Conservation (phyloP, 352 stramenopile genomes). For the Phytophthora chlamydospora region DNA sequence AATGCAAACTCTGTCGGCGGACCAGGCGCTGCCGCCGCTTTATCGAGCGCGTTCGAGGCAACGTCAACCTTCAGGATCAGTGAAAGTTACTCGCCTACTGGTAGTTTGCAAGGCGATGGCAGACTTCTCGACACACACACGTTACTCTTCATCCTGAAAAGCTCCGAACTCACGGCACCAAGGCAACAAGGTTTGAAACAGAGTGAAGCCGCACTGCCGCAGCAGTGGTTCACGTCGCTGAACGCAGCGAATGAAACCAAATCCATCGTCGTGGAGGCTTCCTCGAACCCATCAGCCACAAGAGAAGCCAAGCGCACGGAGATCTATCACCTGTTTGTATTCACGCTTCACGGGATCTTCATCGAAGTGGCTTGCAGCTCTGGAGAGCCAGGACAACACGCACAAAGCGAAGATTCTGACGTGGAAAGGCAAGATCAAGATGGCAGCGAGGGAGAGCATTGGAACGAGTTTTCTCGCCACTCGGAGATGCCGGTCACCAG, state of each 20-base stretch:
- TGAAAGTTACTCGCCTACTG: slow-evolving; percentile 11
- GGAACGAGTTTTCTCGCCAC: background rate
- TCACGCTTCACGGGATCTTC: slow-evolving; percentile 26
- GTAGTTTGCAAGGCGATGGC: background rate
- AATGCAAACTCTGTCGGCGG: slow-evolving; percentile 43
- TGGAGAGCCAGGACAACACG: background rate
- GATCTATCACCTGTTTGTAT: slow-evolving; percentile 26
- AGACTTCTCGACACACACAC: slow-evolving; percentile 30
- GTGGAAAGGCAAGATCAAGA: background rate
- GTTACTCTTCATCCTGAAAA: slow-evolving; percentile 57
- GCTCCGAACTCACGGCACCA: background rate
- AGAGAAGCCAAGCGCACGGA: background rate
- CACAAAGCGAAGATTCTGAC: background rate
- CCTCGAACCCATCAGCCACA: background rate
- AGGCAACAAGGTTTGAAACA: slow-evolving; percentile 13
- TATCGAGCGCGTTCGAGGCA: slow-evolving; percentile 23
- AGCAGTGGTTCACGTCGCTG: slow-evolving; percentile 61
- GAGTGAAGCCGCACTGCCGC: slow-evolving; percentile 26
- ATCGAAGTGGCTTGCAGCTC: slow-evolving; percentile 23
- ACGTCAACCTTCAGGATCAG: slow-evolving; percentile 26
- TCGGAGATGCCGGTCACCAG: slow-evolving; percentile 8
- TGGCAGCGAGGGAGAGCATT: slow-evolving; percentile 6
- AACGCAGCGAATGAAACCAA: slow-evolving; percentile 47
- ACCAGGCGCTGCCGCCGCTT: slow-evolving; percentile 33
- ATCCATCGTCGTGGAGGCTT: slow-evolving; percentile 38